A percentile compares a stretch with the other conserved stretches of the same genome.
These are phyloP conservation scores for Phaffia rhodozyma DNA, from an alignment of 1,284 basidiomycete species.

Conservation along the genomic window DNA sequence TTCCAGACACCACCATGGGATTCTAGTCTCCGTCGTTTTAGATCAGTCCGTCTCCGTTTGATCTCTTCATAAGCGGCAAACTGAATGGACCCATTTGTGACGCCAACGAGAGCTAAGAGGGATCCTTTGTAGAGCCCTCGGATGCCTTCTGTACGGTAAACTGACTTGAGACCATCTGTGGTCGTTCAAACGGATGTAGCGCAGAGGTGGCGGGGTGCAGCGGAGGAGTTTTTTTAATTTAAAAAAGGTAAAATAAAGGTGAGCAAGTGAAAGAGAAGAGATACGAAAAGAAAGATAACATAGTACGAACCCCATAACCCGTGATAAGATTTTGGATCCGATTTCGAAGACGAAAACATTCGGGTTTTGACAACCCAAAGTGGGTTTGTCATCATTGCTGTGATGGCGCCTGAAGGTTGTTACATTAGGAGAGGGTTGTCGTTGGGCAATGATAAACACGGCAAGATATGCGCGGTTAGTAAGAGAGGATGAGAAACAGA, in stretches of 20 bases:
- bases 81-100: conserved; percentile 89
- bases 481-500: background rate
- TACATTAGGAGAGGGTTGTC: background rate
- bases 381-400: conserved; percentile 91
- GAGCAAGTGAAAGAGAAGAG: background rate
- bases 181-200: background rate
- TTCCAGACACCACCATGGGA: conserved; percentile 52
- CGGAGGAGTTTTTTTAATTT: too few relatives aligned
- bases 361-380: conserved; percentile 98
- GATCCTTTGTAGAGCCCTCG: conserved; percentile 79
- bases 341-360: conserved; percentile 74
- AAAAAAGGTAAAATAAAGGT: background rate
- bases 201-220: background rate
- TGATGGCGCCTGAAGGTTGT: conserved; percentile 59
- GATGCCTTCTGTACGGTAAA: conserved; percentile 61
- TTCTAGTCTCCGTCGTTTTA: conserved; percentile 51
- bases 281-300: conserved; percentile 13
- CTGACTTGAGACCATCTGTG: conserved; percentile 61
- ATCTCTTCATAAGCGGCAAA: conserved; percentile 95
- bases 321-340: conserved; percentile 58
- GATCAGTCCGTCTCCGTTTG: conserved; percentile 75
- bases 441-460: background rate
- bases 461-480: background rate
- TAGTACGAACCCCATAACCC: conserved; percentile 56
- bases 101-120: conserved; percentile 77